These are phyloP conservation scores for Annulohypoxylon maeteangense DNA, from an alignment of 495 filamentous ascomycete genomes.

Conservation along the genomic window DNA sequence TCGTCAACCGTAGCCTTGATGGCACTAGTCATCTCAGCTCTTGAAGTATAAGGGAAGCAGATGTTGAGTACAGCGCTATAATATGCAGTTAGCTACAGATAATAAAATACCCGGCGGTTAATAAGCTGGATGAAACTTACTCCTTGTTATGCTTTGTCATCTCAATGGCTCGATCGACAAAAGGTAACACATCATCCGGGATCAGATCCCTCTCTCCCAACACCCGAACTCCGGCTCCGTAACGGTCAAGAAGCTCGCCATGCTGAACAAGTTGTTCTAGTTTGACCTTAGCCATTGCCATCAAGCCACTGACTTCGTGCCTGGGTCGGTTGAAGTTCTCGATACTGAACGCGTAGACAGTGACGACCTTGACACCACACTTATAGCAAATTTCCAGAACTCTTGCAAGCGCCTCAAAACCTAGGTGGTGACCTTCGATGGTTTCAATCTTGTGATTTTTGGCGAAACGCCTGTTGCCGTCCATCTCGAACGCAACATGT, in stretches of 20 bases:
- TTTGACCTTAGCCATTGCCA: constrained; percentile 98
- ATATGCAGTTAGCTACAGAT: constrained; percentile 24
- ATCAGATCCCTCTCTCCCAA: constrained; percentile 84
- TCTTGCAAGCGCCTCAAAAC: constrained; percentile 93
- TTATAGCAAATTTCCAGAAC: constrained; percentile 98
- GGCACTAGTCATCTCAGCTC: constrained; percentile 95
- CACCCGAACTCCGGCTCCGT: constrained; percentile 86
- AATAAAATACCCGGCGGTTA: background rate
- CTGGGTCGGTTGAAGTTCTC: constrained; percentile 99
- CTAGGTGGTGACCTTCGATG: constrained; percentile 94
- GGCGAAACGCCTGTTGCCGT: constrained; percentile 94
- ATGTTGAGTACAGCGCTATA: constrained; percentile 85
- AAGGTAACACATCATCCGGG: constrained; percentile 85
- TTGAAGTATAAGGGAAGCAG: constrained; percentile 96
- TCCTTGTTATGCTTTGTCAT: constrained; percentile 85
- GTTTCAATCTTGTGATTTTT: constrained; percentile 92
- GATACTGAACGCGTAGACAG: constrained; percentile 97
- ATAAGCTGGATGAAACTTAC: constrained; percentile 50
- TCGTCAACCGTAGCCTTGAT: constrained; percentile 86
- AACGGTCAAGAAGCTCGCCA: constrained; percentile 90
- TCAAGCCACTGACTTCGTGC: constrained; percentile 95
- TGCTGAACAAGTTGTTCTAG: constrained; percentile 90
- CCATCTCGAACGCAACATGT: constrained; percentile 98
- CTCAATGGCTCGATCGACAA: constrained; percentile 81
- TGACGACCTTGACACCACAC: constrained; percentile 92